Base-by-base conservation (phyloP, 2,329 filamentous ascomycete genomes). In the Botryotinia calthae region DNA sequence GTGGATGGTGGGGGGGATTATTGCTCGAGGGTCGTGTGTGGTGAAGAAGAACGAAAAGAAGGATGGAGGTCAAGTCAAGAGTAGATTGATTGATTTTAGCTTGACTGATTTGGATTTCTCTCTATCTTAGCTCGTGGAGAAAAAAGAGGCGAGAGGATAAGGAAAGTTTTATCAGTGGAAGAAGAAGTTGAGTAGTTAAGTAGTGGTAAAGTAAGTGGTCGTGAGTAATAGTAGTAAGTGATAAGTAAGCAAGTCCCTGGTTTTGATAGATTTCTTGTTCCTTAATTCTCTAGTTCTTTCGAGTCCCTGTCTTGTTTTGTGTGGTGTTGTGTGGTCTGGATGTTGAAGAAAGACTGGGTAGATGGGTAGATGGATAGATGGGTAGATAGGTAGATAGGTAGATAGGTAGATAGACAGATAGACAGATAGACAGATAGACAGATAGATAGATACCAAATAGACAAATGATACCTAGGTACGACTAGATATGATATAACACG, bases 121-220 rank as follows among this genome's bases (percentile, higher is more conserved):
- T n/a, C 28, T 67, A n/a, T 42, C 48, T 67, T 42, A 56, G 34
- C 48, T 67, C 25, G 34, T 42, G 48, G 46, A 40, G 65, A 42
- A 31, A 40, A 56, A 56, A 67, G 65, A 67, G 48, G 65, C 48
- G 64, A 67, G 34, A 54, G 34, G 64, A 42, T 48, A 48, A 48
- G 65, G 34, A 56, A 67, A 67, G 48, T 4, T 31, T 44, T 28
- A 20, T 31, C 22, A 56, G 40, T 56, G n/a, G 40, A 64, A 28
- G 20, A 61, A 61, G 28, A 18, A 42, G 25, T 37, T 4, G n/a
- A 34, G 63, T 66, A n/a, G 8, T n/a, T 7, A 37, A 37, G 37
- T 37, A 37, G 37, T 8, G 9, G 8, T 37, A 8, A 37, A 37
- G 37, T 8, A 37, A 7, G 7, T 37, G 37, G 37, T 37, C 8